phyloP scores from a whole-genome alignment of 768 basidiomycete species.

The Solioccasus polychromus region DNA sequence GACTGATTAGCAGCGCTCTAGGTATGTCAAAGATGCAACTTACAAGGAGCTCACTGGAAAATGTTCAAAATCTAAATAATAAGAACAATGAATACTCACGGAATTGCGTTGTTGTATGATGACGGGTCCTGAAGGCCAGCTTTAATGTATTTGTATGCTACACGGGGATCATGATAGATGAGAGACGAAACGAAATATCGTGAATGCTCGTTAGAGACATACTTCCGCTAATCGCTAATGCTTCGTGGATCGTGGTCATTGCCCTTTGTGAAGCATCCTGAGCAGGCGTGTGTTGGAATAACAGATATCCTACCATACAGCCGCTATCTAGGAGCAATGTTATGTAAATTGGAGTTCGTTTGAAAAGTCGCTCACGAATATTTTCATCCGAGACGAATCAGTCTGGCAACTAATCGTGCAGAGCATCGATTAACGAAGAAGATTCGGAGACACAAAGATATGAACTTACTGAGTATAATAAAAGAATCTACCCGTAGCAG shows the following conservation, averaged over 20 bases:
- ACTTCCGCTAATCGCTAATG: conserved; percentile 2
- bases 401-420: not conserved
- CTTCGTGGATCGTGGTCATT: conserved; percentile 6
- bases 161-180: not conserved
- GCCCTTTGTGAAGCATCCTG: not conserved
- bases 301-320: conserved; percentile 2
- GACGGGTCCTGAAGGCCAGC: not conserved
- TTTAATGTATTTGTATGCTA: conserved; percentile 4
- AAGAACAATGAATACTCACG: not conserved
- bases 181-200: too few relatives aligned
- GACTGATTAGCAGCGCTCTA: not conserved
- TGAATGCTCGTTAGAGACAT: too few relatives aligned
- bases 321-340: not conserved
- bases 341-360: not conserved
- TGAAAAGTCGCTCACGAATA: conserved; percentile 2
- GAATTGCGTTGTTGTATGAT: not conserved
- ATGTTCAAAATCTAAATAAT: not conserved
- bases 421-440: not conserved
- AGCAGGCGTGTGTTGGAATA: not conserved
- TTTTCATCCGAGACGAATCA: conserved; percentile 1
- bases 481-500: conserved; percentile 6
- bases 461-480: conserved; percentile 4
- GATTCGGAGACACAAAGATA: too few relatives aligned
- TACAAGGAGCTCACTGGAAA: conserved; percentile 6
- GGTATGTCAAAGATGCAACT: not conserved